phyloP scores from a whole-genome alignment of 2,329 filamentous ascomycete species.

The Phaeomoniella chlamydospora region DNA sequence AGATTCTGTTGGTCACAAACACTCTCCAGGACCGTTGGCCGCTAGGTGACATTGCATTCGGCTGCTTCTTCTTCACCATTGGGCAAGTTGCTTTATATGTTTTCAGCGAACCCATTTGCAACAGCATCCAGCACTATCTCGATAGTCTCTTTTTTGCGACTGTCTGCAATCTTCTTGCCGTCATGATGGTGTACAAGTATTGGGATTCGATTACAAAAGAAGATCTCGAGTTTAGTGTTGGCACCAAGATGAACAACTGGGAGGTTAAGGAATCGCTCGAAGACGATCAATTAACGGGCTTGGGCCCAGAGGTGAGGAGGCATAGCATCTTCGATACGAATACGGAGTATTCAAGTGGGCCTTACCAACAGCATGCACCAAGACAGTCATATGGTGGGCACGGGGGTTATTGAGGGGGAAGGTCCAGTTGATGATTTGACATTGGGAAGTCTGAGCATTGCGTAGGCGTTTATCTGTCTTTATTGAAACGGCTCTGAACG shows the following conservation, averaged over 20 bases:
- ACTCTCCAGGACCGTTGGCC: conserved; percentile 95
- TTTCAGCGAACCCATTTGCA: conserved; percentile 74
- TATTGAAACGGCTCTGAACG: no score
- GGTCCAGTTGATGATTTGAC: no score
- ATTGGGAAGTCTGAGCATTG: no score
- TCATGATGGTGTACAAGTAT: conserved; percentile 99
- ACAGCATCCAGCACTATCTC: conserved; percentile 74
- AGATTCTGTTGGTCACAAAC: conserved; percentile 73
- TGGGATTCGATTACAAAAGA: conserved; percentile 99
- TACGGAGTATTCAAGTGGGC: background rate
- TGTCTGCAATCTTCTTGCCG: conserved; percentile 78
- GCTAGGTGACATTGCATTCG: conserved; percentile 79
- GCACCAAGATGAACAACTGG: conserved; percentile 92
- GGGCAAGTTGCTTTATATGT: conserved; percentile 90
- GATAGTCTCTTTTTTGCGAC: conserved; percentile 92
- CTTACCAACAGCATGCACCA: background rate
- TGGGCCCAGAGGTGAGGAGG: background rate
- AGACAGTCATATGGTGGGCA: background rate
- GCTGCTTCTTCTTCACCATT: conserved; percentile 76
- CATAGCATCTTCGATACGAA: background rate
- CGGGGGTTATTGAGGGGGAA: conserved; percentile 1
- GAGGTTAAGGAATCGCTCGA: conserved; percentile 78
- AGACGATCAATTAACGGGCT: background rate
- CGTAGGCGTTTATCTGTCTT: no score
- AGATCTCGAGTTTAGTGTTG: conserved; percentile 95